phyloP scores from a whole-genome alignment of 2,329 filamentous ascomycete species.

The Botryotinia calthae region DNA sequence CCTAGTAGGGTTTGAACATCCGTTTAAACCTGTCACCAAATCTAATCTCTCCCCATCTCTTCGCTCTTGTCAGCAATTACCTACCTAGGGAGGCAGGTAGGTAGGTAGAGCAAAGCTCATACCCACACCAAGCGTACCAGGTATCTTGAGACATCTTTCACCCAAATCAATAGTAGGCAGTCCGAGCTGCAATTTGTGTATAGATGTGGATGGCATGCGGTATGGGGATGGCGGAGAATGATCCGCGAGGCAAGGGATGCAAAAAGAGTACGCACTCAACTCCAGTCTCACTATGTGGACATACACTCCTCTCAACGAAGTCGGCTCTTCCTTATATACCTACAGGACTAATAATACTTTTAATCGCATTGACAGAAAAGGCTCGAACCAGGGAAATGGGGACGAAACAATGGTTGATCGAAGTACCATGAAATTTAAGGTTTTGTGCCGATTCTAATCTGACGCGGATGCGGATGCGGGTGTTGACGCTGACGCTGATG shows the following conservation, averaged over 20 bases:
- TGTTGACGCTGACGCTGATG: neutral
- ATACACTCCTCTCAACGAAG: neutral
- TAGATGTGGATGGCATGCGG: neutral
- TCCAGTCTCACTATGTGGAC: slow-evolving; percentile 7
- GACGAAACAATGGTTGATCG: neutral
- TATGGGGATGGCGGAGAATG: neutral
- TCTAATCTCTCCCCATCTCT: neutral
- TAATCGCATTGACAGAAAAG: neutral
- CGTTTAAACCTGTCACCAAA: neutral
- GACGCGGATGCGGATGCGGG: neutral
- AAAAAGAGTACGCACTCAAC: neutral
- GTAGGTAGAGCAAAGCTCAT: neutral
- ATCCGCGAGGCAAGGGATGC: slow-evolving; percentile 1
- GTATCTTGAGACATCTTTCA: slow-evolving; percentile 4
- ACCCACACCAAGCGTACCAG: neutral
- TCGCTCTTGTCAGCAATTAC: neutral
- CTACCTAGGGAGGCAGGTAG: too few relatives aligned
- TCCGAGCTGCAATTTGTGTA: neutral
- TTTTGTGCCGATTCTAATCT: slow-evolving; percentile 1
- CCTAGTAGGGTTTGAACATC: neutral
- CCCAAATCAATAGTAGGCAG: slow-evolving; percentile 1
- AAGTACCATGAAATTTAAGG: neutral
- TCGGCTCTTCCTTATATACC: neutral
- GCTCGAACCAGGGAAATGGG: neutral
- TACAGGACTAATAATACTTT: neutral